Percentiles rank a stretch among this genome's conserved stretches.
Evolutionary conservation across 179 eudicot species (phyloP).

Genomic region (Patellifolia procumbens): DNA sequence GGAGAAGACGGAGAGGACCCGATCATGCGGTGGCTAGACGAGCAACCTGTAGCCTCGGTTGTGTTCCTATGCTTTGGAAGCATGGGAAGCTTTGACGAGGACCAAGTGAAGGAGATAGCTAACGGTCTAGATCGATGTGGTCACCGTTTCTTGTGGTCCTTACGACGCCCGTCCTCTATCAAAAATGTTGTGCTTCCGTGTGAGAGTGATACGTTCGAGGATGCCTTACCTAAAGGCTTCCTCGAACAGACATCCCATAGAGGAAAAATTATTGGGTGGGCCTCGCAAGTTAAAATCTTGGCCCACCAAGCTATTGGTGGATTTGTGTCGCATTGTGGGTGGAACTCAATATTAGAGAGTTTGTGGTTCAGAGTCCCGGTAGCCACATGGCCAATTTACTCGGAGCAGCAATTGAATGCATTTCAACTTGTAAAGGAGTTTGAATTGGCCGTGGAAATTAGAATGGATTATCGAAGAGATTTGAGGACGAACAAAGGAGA

Average conservation of each 20-base stretch:
- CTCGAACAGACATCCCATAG: constrained; percentile 12
- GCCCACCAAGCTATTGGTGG: constrained; percentile 27
- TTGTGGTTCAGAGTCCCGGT: constrained; percentile 40
- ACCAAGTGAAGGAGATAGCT: constrained; percentile 31
- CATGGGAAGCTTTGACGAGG: constrained; percentile 30
- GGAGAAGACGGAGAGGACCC: background rate
- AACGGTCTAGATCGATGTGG: constrained; percentile 22
- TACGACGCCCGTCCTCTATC: background rate
- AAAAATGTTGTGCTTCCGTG: background rate
- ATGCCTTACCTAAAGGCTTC: constrained; percentile 29
- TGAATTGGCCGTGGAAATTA: constrained; percentile 30
- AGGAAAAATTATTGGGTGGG: constrained; percentile 33
- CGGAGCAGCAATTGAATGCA: constrained; percentile 38
- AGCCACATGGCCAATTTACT: constrained; percentile 35
- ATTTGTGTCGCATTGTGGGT: constrained; percentile 36
- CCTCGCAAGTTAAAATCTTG: constrained; percentile 22
- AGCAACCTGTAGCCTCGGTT: constrained; percentile 28
- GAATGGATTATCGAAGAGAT: constrained; percentile 23
- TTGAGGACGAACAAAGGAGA: background rate
- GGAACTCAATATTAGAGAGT: constrained; percentile 39
- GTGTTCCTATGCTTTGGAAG: constrained; percentile 40
- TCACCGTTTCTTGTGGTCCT: constrained; percentile 32
- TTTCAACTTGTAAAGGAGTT: constrained; percentile 29
- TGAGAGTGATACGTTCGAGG: constrained; percentile 13
- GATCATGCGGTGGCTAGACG: constrained; percentile 34